Base-by-base conservation (phyloP, 306 rosid species). In the Acacia melanoxylon region DNA sequence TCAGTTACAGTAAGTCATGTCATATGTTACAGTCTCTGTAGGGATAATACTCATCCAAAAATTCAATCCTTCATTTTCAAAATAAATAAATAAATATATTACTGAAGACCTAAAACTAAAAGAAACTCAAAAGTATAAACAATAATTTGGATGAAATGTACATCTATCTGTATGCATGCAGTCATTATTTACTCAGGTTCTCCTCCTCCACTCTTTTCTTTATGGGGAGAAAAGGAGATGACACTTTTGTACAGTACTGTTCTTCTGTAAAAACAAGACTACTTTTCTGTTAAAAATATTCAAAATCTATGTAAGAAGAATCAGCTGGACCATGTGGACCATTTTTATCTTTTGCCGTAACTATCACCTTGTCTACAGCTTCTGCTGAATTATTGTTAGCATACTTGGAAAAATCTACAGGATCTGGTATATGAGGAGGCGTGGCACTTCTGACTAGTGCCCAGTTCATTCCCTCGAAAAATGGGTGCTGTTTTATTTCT, bases 381-480 rank as follows among this genome's bases (percentile, higher is more conserved):
- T 83, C 84, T 24, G 72, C 84, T 17, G 85, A 58, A 13, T 83
- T 88, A 56, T 90, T 87, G 54, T 80, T 86, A 78, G 94, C 93
- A 82, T 83, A 92, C 77, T 87, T 91, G 8, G 95, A 83, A 79
- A 87, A 91, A 80, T 92, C 94, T 74, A 92, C 72, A 25, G 89
- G 78, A 2, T 94, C 97, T 54, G 98, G 97, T 68, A 94, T 25
- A 75, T 91, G 93, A 5, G 98, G 98, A 83, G 98, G 97, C 48
- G 19, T 59, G 44, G 93, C 98, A 75, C 98, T 84, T 87, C 98
- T 92, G 29, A 94, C 95, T 1, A 94, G 88, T 12, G 98, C 98
- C 97, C 98, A 94, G 79, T 94, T 94, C 71, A 94, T 92, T 49
- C 97, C 98, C 73, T 94, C 97, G 40, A 94, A 94, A 85, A 94